Evolutionary conservation across 2,329 filamentous ascomycete species (phyloP), one percentile per base, ranked within the genome.

Genomic region (Xylariales sp.): DNA sequence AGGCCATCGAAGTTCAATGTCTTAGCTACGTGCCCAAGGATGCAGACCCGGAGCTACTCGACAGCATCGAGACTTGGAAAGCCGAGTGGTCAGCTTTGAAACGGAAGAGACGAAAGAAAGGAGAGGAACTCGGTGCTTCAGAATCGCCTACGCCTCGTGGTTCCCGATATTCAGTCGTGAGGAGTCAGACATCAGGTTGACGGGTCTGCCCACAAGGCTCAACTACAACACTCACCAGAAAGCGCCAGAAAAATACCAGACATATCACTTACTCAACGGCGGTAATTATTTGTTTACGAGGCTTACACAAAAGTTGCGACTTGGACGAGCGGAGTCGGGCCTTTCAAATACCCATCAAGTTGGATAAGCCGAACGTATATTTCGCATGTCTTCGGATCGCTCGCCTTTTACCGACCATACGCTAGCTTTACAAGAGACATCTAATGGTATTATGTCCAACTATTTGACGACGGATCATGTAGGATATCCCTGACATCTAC

Each of bases 1-100:
- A 80, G 49, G 77, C 74, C 16, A 72, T 83, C 50, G 78, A 83
- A 63, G 72, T 80, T 14, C 75, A 79, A 50, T 72, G 73, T 54
- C 65, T 65, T 25, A 57, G 59, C 46, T 66, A 69, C 45, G 58
- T 72, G n/a, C 64, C 73, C 4, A 58, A 66, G 31, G 69, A 71
- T 43, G 66, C 68, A 2, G 75, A 81, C 55, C 64, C 68, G 20
- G 78, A 81, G 45, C 70, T 83, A 24, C 65, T 71, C 46, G 69
- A 73, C 46, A 78, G 76, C 57, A 81, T 83, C 48, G 63, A 69
- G 44, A 71, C 71, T 47, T 83, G 80, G 74, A 82, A 80, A 58
- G 59, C 71, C 22, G 78, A 82, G 52, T 83, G 77, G 70, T 61
- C 67, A 8, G 57, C 62, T 12, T 63, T 80, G 21, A 74, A 75